phyloP scores from a whole-genome alignment of 805 yeast genomes.

The Metschnikowia gelsemii region DNA sequence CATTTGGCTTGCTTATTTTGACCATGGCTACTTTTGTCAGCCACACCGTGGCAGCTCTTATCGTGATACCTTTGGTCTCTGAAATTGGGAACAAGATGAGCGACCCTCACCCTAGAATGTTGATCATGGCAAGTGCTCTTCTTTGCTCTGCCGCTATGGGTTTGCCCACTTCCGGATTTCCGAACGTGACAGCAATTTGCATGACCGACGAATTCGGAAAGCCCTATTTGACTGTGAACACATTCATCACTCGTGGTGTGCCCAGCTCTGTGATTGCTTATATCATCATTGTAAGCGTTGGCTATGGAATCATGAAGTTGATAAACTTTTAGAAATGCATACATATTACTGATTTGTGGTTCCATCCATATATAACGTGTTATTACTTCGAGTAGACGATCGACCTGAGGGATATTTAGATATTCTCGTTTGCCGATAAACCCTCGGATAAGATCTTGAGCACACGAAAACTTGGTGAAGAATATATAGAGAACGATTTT shows the following conservation, averaged over 20 bases:
- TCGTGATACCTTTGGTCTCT: conserved; percentile 83
- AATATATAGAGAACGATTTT: too few species aligned
- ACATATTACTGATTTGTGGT: too few species aligned
- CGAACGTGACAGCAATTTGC: conserved; percentile 95
- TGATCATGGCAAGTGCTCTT: conserved; percentile 64
- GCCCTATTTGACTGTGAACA: conserved; percentile 81
- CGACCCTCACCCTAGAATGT: conserved; percentile 79
- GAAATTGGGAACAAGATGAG: conserved; percentile 79
- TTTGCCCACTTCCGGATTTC: conserved; percentile 95
- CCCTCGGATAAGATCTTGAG: too few species aligned
- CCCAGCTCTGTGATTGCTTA: conserved; percentile 82
- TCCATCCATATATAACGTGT: too few species aligned
- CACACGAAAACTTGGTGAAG: too few species aligned
- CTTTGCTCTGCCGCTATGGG: conserved; percentile 97
- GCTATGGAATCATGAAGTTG: conserved; percentile 65
- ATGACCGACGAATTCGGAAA: conserved; percentile 90
- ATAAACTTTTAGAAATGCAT: conserved; percentile 35
- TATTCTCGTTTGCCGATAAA: too few species aligned
- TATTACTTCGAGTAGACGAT: too few species aligned
- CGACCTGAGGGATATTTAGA: too few species aligned
- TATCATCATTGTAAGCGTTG: conserved; percentile 69
- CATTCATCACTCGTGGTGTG: conserved; percentile 87
- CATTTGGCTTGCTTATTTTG: conserved; percentile 71
- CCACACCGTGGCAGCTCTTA: conserved; percentile 95
- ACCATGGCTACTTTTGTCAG: conserved; percentile 92